Percentiles rank a stretch among this genome's conserved stretches.
Evolutionary conservation across 2,329 filamentous ascomycete genomes (phyloP).

Genomic region (Fusarium nisikadoi): DNA sequence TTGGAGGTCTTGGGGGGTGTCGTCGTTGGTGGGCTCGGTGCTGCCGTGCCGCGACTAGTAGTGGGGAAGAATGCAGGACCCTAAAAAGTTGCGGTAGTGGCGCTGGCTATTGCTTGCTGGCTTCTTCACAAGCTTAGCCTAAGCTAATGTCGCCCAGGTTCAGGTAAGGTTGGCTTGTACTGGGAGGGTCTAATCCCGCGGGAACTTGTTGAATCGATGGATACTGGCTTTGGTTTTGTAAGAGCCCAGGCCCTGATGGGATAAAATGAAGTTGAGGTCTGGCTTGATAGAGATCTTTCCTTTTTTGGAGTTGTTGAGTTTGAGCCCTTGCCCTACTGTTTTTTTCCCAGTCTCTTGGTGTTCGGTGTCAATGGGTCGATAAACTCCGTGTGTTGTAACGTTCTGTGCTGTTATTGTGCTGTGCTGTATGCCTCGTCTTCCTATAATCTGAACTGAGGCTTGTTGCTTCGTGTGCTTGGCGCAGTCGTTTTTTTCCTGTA

Average conservation of each 20-base stretch:
- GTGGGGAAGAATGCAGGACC: slow-evolving; percentile 37
- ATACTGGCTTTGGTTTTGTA: slow-evolving; percentile 3
- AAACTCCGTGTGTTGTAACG: slow-evolving; percentile 10
- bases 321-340: slow-evolving; percentile 36
- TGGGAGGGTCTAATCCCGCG: slow-evolving; percentile 20
- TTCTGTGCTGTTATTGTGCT: background rate
- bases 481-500: slow-evolving; percentile 22
- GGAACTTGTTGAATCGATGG: slow-evolving; percentile 27
- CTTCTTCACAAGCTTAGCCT: slow-evolving; percentile 26
- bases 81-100: slow-evolving; percentile 35
- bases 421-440: slow-evolving; percentile 31
- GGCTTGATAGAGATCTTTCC: slow-evolving; percentile 32
- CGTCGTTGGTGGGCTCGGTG: slow-evolving; percentile 28
- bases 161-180: background rate
- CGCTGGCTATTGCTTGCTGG: slow-evolving; percentile 9
- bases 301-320: slow-evolving; percentile 30
- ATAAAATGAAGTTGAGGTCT: slow-evolving; percentile 30
- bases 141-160: background rate
- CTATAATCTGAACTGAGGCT: slow-evolving; percentile 25
- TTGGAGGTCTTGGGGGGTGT: slow-evolving; percentile 15
- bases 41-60: slow-evolving; percentile 30
- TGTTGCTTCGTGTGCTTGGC: slow-evolving; percentile 37
- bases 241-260: slow-evolving; percentile 17
- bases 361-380: slow-evolving; percentile 21
- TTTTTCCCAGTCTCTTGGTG: background rate